Evolutionary conservation across 768 basidiomycete genomes (phyloP), one percentile per base, ranked within the genome.

Genomic region (Kwoniella newhampshirensis): DNA sequence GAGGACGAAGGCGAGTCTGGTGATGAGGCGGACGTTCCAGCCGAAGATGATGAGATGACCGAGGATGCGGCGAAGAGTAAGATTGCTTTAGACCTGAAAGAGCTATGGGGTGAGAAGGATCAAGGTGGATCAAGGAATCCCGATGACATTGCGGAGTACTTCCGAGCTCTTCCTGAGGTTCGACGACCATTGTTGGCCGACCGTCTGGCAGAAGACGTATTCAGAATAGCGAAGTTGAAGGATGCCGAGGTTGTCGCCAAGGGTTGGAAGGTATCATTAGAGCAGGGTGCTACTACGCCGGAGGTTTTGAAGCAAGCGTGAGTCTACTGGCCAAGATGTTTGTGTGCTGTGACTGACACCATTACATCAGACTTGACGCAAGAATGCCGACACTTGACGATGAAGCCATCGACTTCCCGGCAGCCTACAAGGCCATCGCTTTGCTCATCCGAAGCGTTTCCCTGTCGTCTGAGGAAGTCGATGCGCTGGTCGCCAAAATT

Each of bases 141-240:
- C 54, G 86, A 87, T 30, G 93, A 96, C 75, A 91, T 89, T 12
- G 90, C 90, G 64, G 82, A 82, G 23, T 93, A 92, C 80, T 91
- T 94, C 78, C 81, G 83, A 47, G 82, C 80, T 18, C 80, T 97
- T 25, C 86, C 90, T 5, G 75, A 81, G 23, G 81, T 81, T 56
- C 82, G 86, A 66, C 86, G 87, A 36, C 77, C 77, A 54, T 77
- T 77, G 20, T 82, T 98, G 27, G 84, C 94, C 61, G 85, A 88
- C 69, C 86, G 85, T 75, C 78, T 98, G 42, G 83, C 87, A 41
- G 82, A 81, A 12, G 81, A 80, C 21, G 89, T 87, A 1, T 80
- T 96, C 63, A 87, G 93, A 73, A 82, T 84, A 61, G 61, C 73
- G 30, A 96, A 91, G 79, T 85, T 87, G 71, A 81, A 82, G 4